Evolutionary conservation across 1,139 yeast genomes (phyloP).

Genomic region (Candida tropicalis): DNA sequence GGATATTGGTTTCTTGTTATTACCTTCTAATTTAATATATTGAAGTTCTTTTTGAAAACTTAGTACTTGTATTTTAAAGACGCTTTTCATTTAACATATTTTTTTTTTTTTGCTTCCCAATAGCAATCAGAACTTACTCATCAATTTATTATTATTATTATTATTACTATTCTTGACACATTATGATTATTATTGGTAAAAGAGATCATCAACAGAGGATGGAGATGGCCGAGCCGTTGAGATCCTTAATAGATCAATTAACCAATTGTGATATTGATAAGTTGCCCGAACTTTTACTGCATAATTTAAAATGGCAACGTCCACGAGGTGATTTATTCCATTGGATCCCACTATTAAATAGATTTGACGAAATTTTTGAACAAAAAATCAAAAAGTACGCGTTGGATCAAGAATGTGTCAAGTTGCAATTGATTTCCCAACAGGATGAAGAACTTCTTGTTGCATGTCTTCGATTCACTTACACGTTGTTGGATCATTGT

Average conservation of each 20-base stretch:
- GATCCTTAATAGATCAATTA: slow-evolving; percentile 39
- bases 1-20: no score
- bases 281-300: slow-evolving; percentile 32
- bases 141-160: background rate
- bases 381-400: slow-evolving; percentile 54
- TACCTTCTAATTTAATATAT: no score
- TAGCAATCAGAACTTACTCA: background rate
- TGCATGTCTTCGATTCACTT: slow-evolving; percentile 63
- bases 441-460: slow-evolving; percentile 52
- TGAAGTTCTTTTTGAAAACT: no score
- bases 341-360: slow-evolving; percentile 77
- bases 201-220: slow-evolving; percentile 34
- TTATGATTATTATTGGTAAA: slow-evolving; percentile 36
- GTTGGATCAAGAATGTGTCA: slow-evolving; percentile 49
- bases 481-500: slow-evolving; percentile 68
- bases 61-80: no score
- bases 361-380: slow-evolving; percentile 71
- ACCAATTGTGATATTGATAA: slow-evolving; percentile 30
- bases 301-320: slow-evolving; percentile 55
- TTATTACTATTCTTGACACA: background rate
- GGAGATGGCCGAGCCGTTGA: slow-evolving; percentile 38
- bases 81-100: no score
- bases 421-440: slow-evolving; percentile 44
- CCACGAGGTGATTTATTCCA: slow-evolving; percentile 74
- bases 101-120: background rate